Evolutionary conservation across 495 filamentous ascomycete species (phyloP), one percentile per base, ranked within the genome.

Genomic region (Annulohypoxylon maeteangense): DNA sequence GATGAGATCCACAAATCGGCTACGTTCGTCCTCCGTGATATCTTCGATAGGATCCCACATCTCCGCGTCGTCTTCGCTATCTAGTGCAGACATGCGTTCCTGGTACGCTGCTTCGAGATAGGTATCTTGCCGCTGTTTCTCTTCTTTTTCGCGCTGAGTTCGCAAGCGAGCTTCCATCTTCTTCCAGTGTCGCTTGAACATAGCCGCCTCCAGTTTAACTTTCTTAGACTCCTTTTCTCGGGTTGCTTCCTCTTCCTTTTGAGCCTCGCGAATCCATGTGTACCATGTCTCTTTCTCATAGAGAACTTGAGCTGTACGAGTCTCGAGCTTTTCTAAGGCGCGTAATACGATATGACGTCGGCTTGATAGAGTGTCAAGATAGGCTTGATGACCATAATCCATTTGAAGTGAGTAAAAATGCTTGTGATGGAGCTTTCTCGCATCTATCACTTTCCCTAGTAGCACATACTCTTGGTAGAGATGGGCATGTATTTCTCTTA

Each of bases 11-110:
- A 85, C 68, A 55, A 81, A 87, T 70, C 69, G 80, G 7, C 62
- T 78, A n/a, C 83, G 74, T 42, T 81, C 80, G 40, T 87, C 83
- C 42, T 82, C 76, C 25, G 82, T 61, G 5, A 82, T 80, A 68
- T 86, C 81, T 61, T 87, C 81, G 45, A 87, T 85, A 20, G 84
- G 85, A 78, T 88, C 85, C 85, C 86, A 88, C 48, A 81, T 75
- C 31, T 77, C 78, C 7, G 69, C 76, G 55, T 76, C 75, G 10
- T 71, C 74, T 32, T 80, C 76, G 22, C 65, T 70, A 12, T 74
- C 77, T 3, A 60, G 62, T 44, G 81, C 68, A 51, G 74, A 78
- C 54, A 85, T 73, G 4, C 80, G 71, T 48, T 85, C 78, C 36
- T 75, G 75, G 65, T 82, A 84, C n/a, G 76, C 80, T 55, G 79